A percentile compares a stretch with the other conserved stretches of the same genome.
phyloP scores from a whole-genome alignment of 306 rosid species.

The Glycyrrhiza uralensis region DNA sequence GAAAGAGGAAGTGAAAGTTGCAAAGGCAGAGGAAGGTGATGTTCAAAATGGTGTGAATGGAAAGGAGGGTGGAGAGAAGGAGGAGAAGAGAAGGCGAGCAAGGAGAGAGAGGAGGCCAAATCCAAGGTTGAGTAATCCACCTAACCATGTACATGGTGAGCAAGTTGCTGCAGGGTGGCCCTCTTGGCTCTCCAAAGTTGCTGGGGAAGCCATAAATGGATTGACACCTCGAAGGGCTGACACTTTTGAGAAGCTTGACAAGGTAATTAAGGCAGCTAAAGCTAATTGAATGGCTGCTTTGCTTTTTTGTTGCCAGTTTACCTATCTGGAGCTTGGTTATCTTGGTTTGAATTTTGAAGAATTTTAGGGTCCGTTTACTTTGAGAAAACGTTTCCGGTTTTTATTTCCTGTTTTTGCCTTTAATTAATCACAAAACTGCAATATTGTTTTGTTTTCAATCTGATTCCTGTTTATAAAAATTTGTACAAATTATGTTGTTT shows the following conservation, averaged over 20 bases:
- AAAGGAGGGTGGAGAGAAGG: conserved; percentile 46
- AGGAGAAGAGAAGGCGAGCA: conserved; percentile 37
- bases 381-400: too few species aligned
- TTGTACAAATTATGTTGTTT: too few species aligned
- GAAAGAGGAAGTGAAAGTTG: conserved; percentile 32
- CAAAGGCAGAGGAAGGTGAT: conserved; percentile 29
- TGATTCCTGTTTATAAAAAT: too few species aligned
- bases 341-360: not conserved
- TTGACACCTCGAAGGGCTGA: conserved; percentile 86
- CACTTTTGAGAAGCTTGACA: conserved; percentile 77
- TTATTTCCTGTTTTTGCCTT: too few species aligned
- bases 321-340: too few species aligned
- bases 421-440: too few species aligned
- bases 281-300: too few species aligned
- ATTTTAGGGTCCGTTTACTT: too few species aligned
- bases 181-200: conserved; percentile 87
- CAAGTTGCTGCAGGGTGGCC: conserved; percentile 98
- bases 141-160: conserved; percentile 78
- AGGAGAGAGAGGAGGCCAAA: conserved; percentile 61
- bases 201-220: conserved; percentile 92
- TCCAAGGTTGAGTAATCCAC: conserved; percentile 77
- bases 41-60: conserved; percentile 42
- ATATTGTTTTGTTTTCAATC: too few species aligned
- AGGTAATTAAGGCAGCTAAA: conserved; percentile 47
- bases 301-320: too few species aligned